A percentile compares a stretch with the other conserved stretches of the same genome.
phyloP scores from a whole-genome alignment of 768 basidiomycete species.

The Russula vinacea region DNA sequence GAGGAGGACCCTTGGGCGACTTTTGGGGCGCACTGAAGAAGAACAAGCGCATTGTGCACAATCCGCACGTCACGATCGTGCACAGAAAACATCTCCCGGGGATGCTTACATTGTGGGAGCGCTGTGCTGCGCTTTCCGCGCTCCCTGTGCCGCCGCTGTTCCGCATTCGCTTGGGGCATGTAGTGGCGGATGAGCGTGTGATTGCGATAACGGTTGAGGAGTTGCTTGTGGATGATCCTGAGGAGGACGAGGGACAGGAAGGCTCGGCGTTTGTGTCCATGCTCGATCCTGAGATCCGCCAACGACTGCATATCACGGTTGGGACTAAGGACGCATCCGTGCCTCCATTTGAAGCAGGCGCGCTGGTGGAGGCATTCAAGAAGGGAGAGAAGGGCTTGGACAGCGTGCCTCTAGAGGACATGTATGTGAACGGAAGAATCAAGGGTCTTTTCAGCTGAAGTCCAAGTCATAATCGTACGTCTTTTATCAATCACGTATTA shows the following conservation, averaged over 20 bases:
- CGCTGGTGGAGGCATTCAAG: constrained; percentile 57
- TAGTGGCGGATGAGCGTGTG: constrained; percentile 74
- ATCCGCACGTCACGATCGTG: constrained; percentile 85
- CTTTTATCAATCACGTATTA: not conserved
- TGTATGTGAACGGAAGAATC: constrained; percentile 36
- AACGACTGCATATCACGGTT: constrained; percentile 79
- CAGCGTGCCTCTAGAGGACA: constrained; percentile 35
- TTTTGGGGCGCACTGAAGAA: constrained; percentile 52
- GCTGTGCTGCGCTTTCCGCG: constrained; percentile 46
- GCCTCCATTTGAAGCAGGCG: constrained; percentile 64
- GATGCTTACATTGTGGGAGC: constrained; percentile 45
- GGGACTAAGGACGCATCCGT: constrained; percentile 60
- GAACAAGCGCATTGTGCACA: constrained; percentile 47
- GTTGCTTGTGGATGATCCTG: constrained; percentile 41
- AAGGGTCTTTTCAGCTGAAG: constrained; percentile 29
- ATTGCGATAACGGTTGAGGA: constrained; percentile 78
- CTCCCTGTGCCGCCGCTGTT: constrained; percentile 50
- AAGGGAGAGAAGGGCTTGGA: constrained; percentile 37
- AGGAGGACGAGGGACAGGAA: constrained; percentile 37
- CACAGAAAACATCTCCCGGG: constrained; percentile 54
- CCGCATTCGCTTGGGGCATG: constrained; percentile 52
- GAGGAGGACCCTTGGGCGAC: constrained; percentile 33
- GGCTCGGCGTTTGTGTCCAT: constrained; percentile 47
- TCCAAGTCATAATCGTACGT: not conserved
- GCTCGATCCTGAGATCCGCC: constrained; percentile 47